These are phyloP conservation scores for Podaxis sp. DNA, from an alignment of 768 basidiomycete genomes.

Conservation along the genomic window DNA sequence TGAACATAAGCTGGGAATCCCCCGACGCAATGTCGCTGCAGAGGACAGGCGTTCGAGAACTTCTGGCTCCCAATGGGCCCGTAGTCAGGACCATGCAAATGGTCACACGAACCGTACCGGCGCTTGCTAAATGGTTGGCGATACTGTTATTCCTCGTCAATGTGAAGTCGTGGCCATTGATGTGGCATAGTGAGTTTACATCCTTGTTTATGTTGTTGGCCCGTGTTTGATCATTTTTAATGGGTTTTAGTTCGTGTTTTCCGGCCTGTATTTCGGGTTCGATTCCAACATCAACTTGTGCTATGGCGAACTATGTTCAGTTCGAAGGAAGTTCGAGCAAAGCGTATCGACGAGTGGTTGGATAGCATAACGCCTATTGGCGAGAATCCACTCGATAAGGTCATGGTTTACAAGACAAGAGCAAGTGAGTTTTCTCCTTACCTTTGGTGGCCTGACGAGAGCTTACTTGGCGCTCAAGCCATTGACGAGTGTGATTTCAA, in stretches of 20 bases:
- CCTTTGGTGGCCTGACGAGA: background rate
- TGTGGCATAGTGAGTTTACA: constrained; percentile 62
- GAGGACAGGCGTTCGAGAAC: background rate
- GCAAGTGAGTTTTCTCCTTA: constrained; percentile 47
- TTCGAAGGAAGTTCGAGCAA: constrained; percentile 37
- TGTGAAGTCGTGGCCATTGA: constrained; percentile 54
- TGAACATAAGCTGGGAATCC: background rate
- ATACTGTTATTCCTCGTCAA: constrained; percentile 53
- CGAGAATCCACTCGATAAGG: constrained; percentile 46
- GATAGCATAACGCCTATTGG: constrained; percentile 52
- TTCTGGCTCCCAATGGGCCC: background rate
- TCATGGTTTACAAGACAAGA: constrained; percentile 39
- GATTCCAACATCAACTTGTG: constrained; percentile 28
- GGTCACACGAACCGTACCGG: constrained; percentile 14
- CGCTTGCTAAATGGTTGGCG: constrained; percentile 35
- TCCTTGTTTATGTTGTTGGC: background rate
- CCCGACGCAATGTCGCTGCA: background rate
- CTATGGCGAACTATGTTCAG: constrained; percentile 33
- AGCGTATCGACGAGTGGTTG: constrained; percentile 34
- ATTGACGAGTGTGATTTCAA: constrained; percentile 74
- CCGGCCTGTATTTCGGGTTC: constrained; percentile 35
- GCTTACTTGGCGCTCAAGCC: constrained; percentile 28
- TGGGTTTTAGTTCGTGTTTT: constrained; percentile 43
- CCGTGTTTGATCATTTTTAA: background rate
- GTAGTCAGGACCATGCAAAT: background rate